phyloP scores from a whole-genome alignment of 1,284 basidiomycete genomes.

The Cerrena zonata region DNA sequence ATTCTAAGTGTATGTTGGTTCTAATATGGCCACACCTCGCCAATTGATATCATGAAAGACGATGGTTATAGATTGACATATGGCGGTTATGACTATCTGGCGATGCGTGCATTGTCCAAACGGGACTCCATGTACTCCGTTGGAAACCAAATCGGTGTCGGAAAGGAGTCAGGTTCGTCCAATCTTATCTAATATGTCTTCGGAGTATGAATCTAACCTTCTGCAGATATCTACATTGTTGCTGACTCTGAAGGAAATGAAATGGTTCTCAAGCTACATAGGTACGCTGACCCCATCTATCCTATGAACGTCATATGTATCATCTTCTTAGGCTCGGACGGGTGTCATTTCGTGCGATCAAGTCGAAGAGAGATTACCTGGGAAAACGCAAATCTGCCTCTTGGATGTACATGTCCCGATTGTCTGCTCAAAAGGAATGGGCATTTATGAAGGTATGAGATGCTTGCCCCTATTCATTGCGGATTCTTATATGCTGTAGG shows the following conservation, averaged over 20 bases:
- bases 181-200: background rate
- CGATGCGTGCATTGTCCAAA: constrained; percentile 88
- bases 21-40: background rate
- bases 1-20: constrained; percentile 72
- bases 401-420: constrained; percentile 99
- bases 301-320: background rate
- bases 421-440: constrained; percentile 95
- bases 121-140: constrained; percentile 82
- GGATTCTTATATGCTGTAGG: constrained; percentile 38
- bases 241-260: constrained; percentile 78
- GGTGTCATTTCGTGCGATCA: constrained; percentile 94
- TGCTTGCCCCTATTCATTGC: background rate
- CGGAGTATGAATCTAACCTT: background rate
- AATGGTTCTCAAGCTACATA: constrained; percentile 88
- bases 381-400: constrained; percentile 93
- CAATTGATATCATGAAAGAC: constrained; percentile 45
- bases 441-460: constrained; percentile 89
- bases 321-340: constrained; percentile 73
- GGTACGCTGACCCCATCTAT: constrained; percentile 56
- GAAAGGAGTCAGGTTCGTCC: constrained; percentile 85
- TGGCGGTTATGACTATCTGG: constrained; percentile 94
- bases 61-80: constrained; percentile 97
- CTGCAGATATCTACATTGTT: constrained; percentile 85
- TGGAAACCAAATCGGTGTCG: constrained; percentile 96
- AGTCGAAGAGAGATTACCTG: constrained; percentile 94